Conservation (phyloP, 306 rosid genomes). For the Acacia crassicarpa region DNA sequence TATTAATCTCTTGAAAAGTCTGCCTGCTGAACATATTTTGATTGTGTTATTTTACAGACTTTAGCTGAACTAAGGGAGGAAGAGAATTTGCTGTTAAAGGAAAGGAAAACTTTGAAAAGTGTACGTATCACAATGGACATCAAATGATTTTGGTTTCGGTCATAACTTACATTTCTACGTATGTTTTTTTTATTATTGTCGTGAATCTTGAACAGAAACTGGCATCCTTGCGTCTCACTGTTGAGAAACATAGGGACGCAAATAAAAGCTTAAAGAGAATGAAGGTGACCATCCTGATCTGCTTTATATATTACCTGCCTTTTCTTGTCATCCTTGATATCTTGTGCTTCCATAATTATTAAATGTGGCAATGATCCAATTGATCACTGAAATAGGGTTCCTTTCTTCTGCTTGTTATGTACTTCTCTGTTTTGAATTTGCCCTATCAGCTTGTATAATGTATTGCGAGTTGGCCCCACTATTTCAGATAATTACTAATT, state of each 20-base stretch:
- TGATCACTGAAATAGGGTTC: not conserved
- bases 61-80: conserved; percentile 80
- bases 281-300: conserved; percentile 50
- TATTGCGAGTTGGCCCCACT: not conserved
- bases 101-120: conserved; percentile 63
- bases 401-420: not conserved
- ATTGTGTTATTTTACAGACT: conserved; percentile 56
- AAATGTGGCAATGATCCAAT: not conserved
- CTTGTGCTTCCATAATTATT: not conserved
- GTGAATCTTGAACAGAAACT: conserved; percentile 60
- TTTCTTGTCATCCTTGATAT: not conserved
- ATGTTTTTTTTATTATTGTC: conserved; percentile 17
- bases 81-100: conserved; percentile 67
- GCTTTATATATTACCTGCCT: not conserved
- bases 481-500: not conserved
- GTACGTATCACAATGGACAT: conserved; percentile 44
- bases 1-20: not conserved
- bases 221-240: conserved; percentile 44
- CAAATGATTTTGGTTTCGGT: not conserved
- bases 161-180: not conserved
- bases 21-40: conserved; percentile 20
- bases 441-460: conserved; percentile 32
- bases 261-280: conserved; percentile 72
- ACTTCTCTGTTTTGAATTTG: conserved; percentile 17
- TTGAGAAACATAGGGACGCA: conserved; percentile 62